Conservation (phyloP, 305 asterid genomes). For the Fraxinus latifolia region DNA sequence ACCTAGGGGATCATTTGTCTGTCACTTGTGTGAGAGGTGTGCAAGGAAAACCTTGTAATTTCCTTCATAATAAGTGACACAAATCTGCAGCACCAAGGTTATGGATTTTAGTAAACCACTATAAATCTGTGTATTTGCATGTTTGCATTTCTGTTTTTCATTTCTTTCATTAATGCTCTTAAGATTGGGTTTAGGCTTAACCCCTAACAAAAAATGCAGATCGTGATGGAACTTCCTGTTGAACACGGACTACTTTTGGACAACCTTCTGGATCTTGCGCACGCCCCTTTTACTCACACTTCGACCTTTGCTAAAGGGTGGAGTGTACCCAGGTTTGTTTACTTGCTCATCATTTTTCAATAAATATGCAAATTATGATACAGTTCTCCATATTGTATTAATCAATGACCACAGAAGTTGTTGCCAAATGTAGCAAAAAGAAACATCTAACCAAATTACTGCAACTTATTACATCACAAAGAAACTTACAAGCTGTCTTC, state of each 20-base stretch:
- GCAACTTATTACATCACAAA: not conserved
- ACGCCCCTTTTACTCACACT: slow-evolving; percentile 87
- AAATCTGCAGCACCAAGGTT: not conserved
- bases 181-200: not conserved
- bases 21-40: not conserved
- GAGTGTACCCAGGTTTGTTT: slow-evolving; percentile 72
- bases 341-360: not conserved
- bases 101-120: not conserved
- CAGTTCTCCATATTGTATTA: not conserved
- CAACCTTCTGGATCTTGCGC: slow-evolving; percentile 91
- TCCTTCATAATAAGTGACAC: not conserved
- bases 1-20: not conserved
- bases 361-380: not conserved
- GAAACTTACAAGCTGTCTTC: not conserved
- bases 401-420: not conserved
- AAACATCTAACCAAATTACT: not conserved
- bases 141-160: not conserved
- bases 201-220: slow-evolving; percentile 37
- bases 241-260: slow-evolving; percentile 83
- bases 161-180: not conserved
- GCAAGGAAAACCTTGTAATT: not conserved
- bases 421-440: not conserved
- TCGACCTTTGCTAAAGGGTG: slow-evolving; percentile 92
- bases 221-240: slow-evolving; percentile 86
- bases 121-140: not conserved